phyloP scores from a whole-genome alignment of 2,329 filamentous ascomycete species.

The Colletotrichum sp. region DNA sequence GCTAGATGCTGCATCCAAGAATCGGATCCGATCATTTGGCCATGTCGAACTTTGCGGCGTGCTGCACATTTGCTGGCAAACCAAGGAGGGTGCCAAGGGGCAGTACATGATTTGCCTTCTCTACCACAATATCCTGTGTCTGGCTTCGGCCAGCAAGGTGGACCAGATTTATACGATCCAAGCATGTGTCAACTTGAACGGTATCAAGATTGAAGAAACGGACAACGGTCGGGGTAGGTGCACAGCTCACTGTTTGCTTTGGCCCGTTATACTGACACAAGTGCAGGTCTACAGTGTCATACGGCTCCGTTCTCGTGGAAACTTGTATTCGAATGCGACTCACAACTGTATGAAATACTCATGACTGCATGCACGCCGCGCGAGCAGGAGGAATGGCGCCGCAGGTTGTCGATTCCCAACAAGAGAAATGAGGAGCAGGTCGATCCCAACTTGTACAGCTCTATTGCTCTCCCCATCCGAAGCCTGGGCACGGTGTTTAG shows the following conservation, averaged over 20 bases:
- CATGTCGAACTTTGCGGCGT: conserved; percentile 83
- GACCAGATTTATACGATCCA: conserved; percentile 74
- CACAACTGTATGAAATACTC: conserved; percentile 82
- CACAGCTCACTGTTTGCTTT: neutral
- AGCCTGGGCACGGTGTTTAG: conserved; percentile 78
- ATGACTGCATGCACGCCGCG: conserved; percentile 83
- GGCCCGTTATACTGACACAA: conserved; percentile 21
- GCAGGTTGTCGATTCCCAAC: conserved; percentile 60
- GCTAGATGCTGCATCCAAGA: conserved; percentile 59
- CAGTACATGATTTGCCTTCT: conserved; percentile 85
- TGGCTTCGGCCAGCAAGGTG: conserved; percentile 71
- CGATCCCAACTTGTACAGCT: conserved; percentile 61
- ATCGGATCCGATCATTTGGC: conserved; percentile 79
- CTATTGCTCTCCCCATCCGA: conserved; percentile 73
- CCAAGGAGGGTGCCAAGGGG: conserved; percentile 69
- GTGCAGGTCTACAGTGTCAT: conserved; percentile 83
- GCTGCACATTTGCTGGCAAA: conserved; percentile 84
- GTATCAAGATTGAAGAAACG: conserved; percentile 70
- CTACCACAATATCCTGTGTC: conserved; percentile 80
- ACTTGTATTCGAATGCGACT: conserved; percentile 78
- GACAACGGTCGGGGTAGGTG: conserved; percentile 75
- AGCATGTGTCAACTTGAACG: conserved; percentile 73
- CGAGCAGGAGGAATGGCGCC: conserved; percentile 83
- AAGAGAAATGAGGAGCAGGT: conserved; percentile 53
- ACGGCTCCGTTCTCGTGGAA: conserved; percentile 93